Base-by-base conservation (phyloP, 768 basidiomycete genomes). In the Termitomyces sp. region DNA sequence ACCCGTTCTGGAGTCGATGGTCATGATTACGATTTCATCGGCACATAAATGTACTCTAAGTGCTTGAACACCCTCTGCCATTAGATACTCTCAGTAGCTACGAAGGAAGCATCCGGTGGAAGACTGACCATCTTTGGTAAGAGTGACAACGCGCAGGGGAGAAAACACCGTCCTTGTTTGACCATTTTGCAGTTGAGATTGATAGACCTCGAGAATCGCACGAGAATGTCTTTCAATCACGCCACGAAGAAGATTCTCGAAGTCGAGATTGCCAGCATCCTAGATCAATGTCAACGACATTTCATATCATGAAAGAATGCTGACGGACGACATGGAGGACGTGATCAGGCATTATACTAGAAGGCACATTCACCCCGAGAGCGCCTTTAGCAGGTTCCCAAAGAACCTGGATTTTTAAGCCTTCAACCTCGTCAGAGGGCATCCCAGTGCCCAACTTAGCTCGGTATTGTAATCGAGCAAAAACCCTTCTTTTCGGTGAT, bases 1-100 rank as follows among this genome's bases (percentile, higher is more conserved):
- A 6, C 94, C 94, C 0, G 89, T 93, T 61, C 92, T 78, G 4
- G 85, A 72, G 63, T 95, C 93, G 42, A 96, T 82, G 4, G 86
- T 85, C 48, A 95, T 80, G 24, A 87, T 75, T 20, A 92, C 85
- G 16, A 86, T 73, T 65, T 93, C 88, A 59, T 90, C 87, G 2
- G 85, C 85, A 63, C 88, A 92, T 18, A 94, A 73, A 62, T 85
- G 83, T 12, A 89, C 77, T 28, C 80, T 85, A 46, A 94, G 77
- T 33, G 83, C 82, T 61, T 80, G 79, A 16, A 73, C 66, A 46
- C 79, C 79, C 43, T 76, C 89, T 89, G 60, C 42, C 22, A 58
- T 24, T 28, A 32, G 2, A 13, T 40, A 38, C 14, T 20, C 4
- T 58, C 32, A 32, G 46, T 43, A 43, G 24, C 7, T 51, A 48